Percentiles rank a stretch among this genome's conserved stretches.
phyloP scores from a whole-genome alignment of 257 asterid genomes.

The Ballota nigra region DNA sequence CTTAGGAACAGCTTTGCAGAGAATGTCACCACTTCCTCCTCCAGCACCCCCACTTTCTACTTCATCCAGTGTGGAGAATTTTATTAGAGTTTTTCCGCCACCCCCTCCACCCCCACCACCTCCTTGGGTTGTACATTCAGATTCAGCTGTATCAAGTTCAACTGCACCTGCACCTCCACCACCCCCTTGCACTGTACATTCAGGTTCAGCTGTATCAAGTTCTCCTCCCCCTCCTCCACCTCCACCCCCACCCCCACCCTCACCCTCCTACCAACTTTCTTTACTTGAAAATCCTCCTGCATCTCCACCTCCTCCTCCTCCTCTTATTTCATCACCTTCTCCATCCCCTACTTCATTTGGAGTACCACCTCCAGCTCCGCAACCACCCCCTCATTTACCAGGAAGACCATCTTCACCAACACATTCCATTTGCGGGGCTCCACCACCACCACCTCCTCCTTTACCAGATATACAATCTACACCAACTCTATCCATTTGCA shows the following conservation, averaged over 20 bases:
- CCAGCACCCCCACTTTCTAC: conserved; percentile 28
- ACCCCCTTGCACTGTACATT: conserved; percentile 38
- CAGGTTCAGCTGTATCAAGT: conserved; percentile 22
- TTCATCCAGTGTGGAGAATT: conserved; percentile 30
- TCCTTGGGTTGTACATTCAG: conserved; percentile 40
- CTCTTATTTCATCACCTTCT: conserved; percentile 13
- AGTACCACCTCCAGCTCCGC: conserved; percentile 18
- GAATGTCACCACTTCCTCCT: conserved; percentile 18
- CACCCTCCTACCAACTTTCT: background rate
- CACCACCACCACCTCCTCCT: conserved; percentile 13
- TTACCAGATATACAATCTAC: background rate
- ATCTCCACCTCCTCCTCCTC: conserved; percentile 32
- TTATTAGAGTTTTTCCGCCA: conserved; percentile 35
- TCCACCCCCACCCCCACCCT: background rate
- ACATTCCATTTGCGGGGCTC: background rate
- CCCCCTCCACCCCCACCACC: conserved; percentile 58
- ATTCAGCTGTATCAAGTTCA: conserved; percentile 26
- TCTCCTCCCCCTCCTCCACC: conserved; percentile 19
- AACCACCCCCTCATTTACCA: conserved; percentile 22
- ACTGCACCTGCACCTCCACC: conserved; percentile 18
- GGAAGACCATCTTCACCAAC: conserved; percentile 23
- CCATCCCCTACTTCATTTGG: conserved; percentile 27
- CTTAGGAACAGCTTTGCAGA: conserved; percentile 19
- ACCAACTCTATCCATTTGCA: background rate
- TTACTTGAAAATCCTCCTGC: conserved; percentile 15